phyloP scores from a whole-genome alignment of 192 early-diverging fungal species.

The Dispira simplex region DNA sequence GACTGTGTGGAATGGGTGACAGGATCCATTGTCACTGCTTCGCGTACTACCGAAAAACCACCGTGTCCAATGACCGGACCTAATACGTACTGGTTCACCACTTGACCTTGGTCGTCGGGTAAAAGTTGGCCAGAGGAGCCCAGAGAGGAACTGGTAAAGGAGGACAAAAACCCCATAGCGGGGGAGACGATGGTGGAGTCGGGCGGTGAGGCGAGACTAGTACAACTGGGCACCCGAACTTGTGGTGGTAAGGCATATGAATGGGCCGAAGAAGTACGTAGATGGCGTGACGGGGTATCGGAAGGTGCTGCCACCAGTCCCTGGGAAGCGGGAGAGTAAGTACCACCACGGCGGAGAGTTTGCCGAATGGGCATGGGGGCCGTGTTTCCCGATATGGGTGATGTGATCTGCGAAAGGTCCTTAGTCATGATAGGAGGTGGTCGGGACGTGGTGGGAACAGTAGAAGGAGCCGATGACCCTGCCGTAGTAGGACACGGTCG shows the following conservation, averaged over 20 bases:
- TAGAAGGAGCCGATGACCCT: background rate
- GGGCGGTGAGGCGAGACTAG: background rate
- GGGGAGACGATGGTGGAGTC: slow-evolving; percentile 5
- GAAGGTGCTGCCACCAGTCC: background rate
- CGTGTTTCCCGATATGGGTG: background rate
- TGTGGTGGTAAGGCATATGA: background rate
- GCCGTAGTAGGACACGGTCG: background rate
- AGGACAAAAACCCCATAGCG: background rate
- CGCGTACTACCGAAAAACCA: slow-evolving; percentile 59
- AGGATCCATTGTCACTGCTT: slow-evolving; percentile 35
- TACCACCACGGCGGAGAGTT: background rate
- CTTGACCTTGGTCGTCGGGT: slow-evolving; percentile 47
- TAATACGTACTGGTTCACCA: slow-evolving; percentile 54
- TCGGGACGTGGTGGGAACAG: background rate
- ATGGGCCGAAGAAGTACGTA: background rate
- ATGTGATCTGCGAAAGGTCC: background rate
- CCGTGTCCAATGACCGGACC: slow-evolving; percentile 55
- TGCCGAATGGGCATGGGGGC: background rate
- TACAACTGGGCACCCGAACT: background rate
- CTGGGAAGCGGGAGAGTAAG: background rate
- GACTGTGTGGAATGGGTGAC: slow-evolving; percentile 16
- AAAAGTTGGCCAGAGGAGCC: background rate
- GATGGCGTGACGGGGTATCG: background rate
- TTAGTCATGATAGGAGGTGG: slow-evolving; percentile 5
- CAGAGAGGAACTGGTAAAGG: background rate